Evolutionary conservation across 805 yeast species (phyloP), one percentile per base, ranked within the genome.

Genomic region (Teunomyces funiuensis): DNA sequence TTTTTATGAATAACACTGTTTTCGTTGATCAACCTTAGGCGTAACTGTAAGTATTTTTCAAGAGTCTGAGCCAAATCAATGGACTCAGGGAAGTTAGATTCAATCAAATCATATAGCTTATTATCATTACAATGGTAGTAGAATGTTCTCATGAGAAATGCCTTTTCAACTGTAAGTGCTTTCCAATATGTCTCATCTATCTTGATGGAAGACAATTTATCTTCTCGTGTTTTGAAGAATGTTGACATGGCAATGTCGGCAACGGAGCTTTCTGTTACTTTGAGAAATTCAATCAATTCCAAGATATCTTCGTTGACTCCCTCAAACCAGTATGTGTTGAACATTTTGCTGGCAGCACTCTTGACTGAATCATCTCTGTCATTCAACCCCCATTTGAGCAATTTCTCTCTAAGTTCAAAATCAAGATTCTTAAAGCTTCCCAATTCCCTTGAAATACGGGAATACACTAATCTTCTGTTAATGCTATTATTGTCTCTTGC

Each of bases 361-460:
- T 79, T 69, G 1, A 93, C 97, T 5, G 71, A 51, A 4, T 73
- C 79, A 49, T 90, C 97, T 50, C 97, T 77, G 61, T 91, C 99
- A 46, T 79, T 80, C 38, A 91, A 71, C 3, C 99, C 98, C 88
- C 96, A 86, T 31, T 74, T 71, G 15, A 93, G 69, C 17, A 93
- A 59, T 41, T 76, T 74, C 43, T 85, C 91, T 30, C 96, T 68
- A 23, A 76, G 69, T 6, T 68, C 67, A 37, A 76, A 68, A 23
- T 73, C 76, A 7, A 88, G 66, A 7, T 66, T 55, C 41, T 69
- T 51, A 47, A 83, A 77, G 46, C 79, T 85, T 4, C 85, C 85
- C 50, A 88, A 66, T 22, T 80, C 83, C 44, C 82, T 81, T 39
- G 88, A 61, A 2, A 85, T 69, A 44, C 85, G 74, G 1, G 90